phyloP scores from a whole-genome alignment of 1,284 basidiomycete species.

The Inonotus obliquus region DNA sequence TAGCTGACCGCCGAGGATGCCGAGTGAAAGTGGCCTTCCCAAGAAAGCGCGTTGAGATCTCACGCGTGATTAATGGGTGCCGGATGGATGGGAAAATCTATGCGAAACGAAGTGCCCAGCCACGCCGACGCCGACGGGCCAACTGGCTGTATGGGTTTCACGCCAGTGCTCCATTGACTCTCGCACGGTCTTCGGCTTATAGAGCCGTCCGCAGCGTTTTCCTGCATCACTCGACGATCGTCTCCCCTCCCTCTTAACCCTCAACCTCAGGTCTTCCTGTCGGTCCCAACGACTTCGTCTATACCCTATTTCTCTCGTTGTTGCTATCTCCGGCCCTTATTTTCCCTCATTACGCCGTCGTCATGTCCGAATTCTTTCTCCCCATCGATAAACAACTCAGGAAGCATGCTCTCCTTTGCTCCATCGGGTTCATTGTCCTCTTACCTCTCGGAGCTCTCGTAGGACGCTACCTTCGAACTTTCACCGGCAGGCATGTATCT shows the following conservation, averaged over 20 bases:
- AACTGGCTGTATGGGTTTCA: neutral
- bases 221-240: neutral
- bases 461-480: slow-evolving; percentile 52
- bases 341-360: neutral
- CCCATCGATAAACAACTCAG: slow-evolving; percentile 27
- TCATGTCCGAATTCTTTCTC: slow-evolving; percentile 6
- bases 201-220: neutral
- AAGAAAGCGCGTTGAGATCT: slow-evolving; percentile 7
- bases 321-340: neutral
- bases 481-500: slow-evolving; percentile 36
- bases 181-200: slow-evolving; percentile 1
- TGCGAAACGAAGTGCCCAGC: slow-evolving; percentile 3
- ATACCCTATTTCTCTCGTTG: neutral
- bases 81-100: neutral
- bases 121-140: slow-evolving; percentile 5
- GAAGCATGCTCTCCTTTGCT: slow-evolving; percentile 48
- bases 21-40: slow-evolving; percentile 1
- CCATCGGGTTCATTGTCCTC: slow-evolving; percentile 53
- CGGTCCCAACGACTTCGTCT: neutral
- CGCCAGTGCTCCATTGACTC: neutral
- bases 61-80: neutral
- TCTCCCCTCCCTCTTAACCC: neutral
- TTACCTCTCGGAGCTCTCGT: slow-evolving; percentile 55
- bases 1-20: slow-evolving; percentile 9
- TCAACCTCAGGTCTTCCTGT: neutral